Conservation (phyloP, 2,329 filamentous ascomycete species). For the Fusarium circinatum region DNA sequence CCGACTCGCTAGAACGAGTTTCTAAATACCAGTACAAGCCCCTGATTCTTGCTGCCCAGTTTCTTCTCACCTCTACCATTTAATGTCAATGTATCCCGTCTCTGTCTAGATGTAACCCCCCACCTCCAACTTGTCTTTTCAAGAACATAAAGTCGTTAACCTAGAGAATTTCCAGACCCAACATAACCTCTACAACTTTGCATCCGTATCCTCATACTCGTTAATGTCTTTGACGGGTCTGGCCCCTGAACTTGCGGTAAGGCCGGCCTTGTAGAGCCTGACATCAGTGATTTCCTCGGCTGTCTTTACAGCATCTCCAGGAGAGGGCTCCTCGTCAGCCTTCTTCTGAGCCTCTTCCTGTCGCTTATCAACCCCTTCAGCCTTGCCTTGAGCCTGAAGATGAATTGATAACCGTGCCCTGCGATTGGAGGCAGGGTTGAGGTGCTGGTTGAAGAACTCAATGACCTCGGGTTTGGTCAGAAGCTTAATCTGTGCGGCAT, state of each 20-base stretch:
- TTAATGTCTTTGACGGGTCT: conserved; percentile 77
- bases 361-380: conserved; percentile 58
- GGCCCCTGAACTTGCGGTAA: conserved; percentile 78
- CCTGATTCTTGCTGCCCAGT: background rate
- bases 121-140: conserved; percentile 4
- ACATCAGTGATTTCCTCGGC: conserved; percentile 79
- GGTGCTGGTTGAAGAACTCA: conserved; percentile 79
- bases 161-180: background rate
- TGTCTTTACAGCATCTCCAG: conserved; percentile 49
- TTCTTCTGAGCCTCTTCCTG: conserved; percentile 56
- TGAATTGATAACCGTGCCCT: conserved; percentile 89
- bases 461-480: conserved; percentile 84
- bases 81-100: conserved; percentile 15
- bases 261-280: conserved; percentile 79
- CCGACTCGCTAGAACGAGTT: conserved; percentile 9
- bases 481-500: conserved; percentile 77
- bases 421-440: conserved; percentile 76
- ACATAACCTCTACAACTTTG: conserved; percentile 71
- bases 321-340: conserved; percentile 46
- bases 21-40: background rate
- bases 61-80: conserved; percentile 7
- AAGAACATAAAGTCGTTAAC: conserved; percentile 7
- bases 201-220: conserved; percentile 85
- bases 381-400: conserved; percentile 75
- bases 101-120: conserved; percentile 23